Evolutionary conservation across 1,284 basidiomycete genomes (phyloP).

Genomic region (Fistulinella staudtii): DNA sequence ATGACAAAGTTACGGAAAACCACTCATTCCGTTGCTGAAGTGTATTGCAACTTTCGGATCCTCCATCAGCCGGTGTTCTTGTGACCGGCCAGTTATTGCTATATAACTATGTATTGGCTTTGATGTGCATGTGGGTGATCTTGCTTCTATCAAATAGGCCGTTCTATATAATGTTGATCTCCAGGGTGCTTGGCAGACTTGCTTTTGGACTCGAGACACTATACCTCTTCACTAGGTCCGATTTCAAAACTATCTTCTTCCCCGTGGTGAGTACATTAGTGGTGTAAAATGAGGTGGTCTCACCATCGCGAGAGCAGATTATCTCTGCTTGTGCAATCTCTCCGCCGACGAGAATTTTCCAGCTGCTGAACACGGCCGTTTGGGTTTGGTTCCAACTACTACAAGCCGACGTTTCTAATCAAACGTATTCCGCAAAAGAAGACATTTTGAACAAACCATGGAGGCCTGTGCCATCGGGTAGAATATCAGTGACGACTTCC

Average conservation of each 20-base stretch:
- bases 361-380: conserved; percentile 18
- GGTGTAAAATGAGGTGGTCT: neutral
- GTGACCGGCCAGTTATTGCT: too few relatives aligned
- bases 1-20: too few relatives aligned
- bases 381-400: conserved; percentile 47
- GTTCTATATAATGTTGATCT: conserved; percentile 1
- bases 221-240: conserved; percentile 36
- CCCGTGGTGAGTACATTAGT: conserved; percentile 31
- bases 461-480: conserved; percentile 34
- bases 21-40: too few relatives aligned
- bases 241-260: conserved; percentile 37
- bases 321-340: conserved; percentile 33
- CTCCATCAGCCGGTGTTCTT: too few relatives aligned
- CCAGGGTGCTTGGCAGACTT: conserved; percentile 1
- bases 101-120: too few relatives aligned
- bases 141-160: too few relatives aligned
- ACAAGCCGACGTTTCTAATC: conserved; percentile 41
- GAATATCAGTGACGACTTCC: conserved; percentile 23
- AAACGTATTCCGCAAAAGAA: conserved; percentile 30
- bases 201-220: conserved; percentile 9
- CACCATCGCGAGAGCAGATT: conserved; percentile 24
- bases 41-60: too few relatives aligned
- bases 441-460: conserved; percentile 36
- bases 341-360: conserved; percentile 13
- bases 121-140: neutral